phyloP scores from a whole-genome alignment of 495 filamentous ascomycete species.

The Penicillium goetzii region DNA sequence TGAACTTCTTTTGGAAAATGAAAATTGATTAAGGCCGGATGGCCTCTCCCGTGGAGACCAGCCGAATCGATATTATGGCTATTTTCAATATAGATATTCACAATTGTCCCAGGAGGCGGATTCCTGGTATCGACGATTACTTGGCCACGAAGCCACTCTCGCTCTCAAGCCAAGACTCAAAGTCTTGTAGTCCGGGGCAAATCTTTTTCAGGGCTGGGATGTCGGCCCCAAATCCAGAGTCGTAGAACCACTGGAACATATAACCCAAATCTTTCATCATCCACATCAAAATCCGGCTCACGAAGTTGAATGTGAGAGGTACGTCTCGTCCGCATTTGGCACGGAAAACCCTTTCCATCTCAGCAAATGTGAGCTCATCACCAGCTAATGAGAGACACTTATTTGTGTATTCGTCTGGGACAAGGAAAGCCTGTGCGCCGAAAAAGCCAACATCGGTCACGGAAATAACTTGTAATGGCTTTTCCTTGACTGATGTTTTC shows the following conservation, averaged over 20 bases:
- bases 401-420: conserved; percentile 46
- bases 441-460: conserved; percentile 65
- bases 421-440: conserved; percentile 59
- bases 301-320: conserved; percentile 50
- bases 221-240: conserved; percentile 62
- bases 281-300: conserved; percentile 47
- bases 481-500: conserved; percentile 46
- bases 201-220: conserved; percentile 52
- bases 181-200: conserved; percentile 55
- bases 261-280: conserved; percentile 53
- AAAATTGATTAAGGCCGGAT: too few species aligned
- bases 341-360: conserved; percentile 53
- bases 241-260: conserved; percentile 68
- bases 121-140: neutral
- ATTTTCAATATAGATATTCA: too few species aligned
- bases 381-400: conserved; percentile 57
- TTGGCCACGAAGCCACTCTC: conserved; percentile 53
- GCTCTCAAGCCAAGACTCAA: conserved; percentile 62
- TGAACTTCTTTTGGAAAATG: too few species aligned
- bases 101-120: too few species aligned
- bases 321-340: conserved; percentile 48
- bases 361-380: conserved; percentile 56
- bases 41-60: too few species aligned
- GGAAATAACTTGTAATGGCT: conserved; percentile 61
- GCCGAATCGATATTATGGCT: too few species aligned